Conservation (phyloP, 2,329 filamentous ascomycete species). For the Colletotrichum musae region DNA sequence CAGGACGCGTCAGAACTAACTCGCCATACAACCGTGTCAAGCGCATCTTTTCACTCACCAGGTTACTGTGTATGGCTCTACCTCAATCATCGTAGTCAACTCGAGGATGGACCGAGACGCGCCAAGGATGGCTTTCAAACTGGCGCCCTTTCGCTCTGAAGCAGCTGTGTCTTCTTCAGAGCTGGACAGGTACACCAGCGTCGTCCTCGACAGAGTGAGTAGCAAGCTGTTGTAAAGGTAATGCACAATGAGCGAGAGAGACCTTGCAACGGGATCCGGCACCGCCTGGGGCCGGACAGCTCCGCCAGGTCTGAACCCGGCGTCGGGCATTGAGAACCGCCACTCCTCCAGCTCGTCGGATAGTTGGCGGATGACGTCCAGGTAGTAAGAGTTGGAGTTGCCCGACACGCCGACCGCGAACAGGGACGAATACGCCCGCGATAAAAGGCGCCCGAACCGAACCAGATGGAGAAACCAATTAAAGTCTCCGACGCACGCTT, state of each 20-base stretch:
- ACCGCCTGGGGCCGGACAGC: constrained; percentile 32
- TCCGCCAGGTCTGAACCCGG: constrained; percentile 39
- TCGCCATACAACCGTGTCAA: not conserved
- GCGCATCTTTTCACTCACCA: constrained; percentile 42
- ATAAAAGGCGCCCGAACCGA: constrained; percentile 47
- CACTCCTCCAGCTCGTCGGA: constrained; percentile 47
- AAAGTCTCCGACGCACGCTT: constrained; percentile 44
- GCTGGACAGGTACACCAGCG: constrained; percentile 41
- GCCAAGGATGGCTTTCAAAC: constrained; percentile 43
- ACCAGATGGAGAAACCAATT: constrained; percentile 47
- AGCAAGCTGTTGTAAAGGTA: constrained; percentile 49
- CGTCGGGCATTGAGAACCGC: constrained; percentile 46
- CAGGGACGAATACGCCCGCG: constrained; percentile 47
- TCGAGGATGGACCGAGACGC: constrained; percentile 48
- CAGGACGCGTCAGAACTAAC: not conserved
- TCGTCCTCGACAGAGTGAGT: constrained; percentile 47
- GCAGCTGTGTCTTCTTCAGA: constrained; percentile 23
- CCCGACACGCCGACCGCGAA: constrained; percentile 48
- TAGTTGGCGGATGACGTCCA: constrained; percentile 47
- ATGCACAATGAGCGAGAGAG: constrained; percentile 42
- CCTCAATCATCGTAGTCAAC: constrained; percentile 47
- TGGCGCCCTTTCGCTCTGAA: constrained; percentile 35
- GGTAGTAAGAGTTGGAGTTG: constrained; percentile 45
- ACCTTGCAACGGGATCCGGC: constrained; percentile 27
- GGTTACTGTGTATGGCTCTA: constrained; percentile 48